Evolutionary conservation across 73 alveolate genomes (phyloP), one percentile per base, ranked within the genome.

Genomic region (Blepharisma stoltei): DNA sequence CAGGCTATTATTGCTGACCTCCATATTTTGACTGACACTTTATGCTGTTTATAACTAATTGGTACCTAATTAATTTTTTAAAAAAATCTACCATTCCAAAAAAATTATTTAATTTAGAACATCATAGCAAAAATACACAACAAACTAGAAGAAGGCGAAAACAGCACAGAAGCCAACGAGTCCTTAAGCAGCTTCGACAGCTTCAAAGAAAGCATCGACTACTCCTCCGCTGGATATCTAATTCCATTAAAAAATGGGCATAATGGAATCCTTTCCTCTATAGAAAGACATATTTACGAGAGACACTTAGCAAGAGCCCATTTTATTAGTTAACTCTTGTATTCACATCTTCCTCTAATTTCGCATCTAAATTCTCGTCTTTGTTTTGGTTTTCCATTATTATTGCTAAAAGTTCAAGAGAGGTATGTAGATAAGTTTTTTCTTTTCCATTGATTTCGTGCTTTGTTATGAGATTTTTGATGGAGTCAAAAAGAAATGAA

Each of bases 221-320:
- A 52, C 18, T 52, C 67, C 18, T 52, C 18, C 0, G 67, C 18
- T 43, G 79, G 79, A 1, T 69, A n/a, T 43, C 45, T 69, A n/a
- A 44, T 69, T n/a, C 79, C 79, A n/a, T 9, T 69, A n/a, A 69
- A 69, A 7, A 14, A 53, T 43, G 79, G 79, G 55, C 79, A 69
- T 43, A 69, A 43, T 43, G 79, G 79, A 44, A 44, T 20, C 23
- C 23, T 52, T 52, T 52, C 67, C 23, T n/a, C 18, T 52, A 52
- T 52, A n/a, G 67, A 52, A 52, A 52, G 23, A 52, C 67, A 52
- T 52, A n/a, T 52, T n/a, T 52, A 52, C 67, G 67, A 52, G 23
- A 20, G 67, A n/a, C 67, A 52, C 23, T 52, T 52, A 20, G 32
- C 18, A n/a, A 52, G 67, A 52, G 67, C 67, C 23, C 32, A 20